Evolutionary conservation across 148 eudicot species (phyloP), one percentile per base, ranked within the genome.

Genomic region (Bassia scoparia): DNA sequence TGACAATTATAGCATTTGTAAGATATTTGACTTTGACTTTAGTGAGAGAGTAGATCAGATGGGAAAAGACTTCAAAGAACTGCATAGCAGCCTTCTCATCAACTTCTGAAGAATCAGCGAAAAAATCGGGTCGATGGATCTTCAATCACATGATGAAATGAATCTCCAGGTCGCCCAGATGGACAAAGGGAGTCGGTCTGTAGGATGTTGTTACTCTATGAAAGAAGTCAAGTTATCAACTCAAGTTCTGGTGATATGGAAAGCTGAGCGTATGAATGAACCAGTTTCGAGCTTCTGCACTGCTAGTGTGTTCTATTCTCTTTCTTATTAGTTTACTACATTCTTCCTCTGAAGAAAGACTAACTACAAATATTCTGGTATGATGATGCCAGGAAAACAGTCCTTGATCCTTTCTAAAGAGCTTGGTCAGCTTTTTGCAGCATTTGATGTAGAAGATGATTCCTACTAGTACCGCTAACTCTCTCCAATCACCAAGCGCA

Each of bases 191-290:
- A 77, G 81, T 71, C 83, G 87, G 35, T 29, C 14, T 9, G 77
- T 66, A 33, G n/a, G 87, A 85, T 75, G 79, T 71, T 72, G 81
- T 77, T 48, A 58, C 76, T 12, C 67, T 85, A 56, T 81, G 77
- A 65, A 83, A 77, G 58, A n/a, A n/a, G n/a, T n/a, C 87, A 82
- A 80, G 76, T 82, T n/a, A n/a, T n/a, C n/a, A 56, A 69, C 72
- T 61, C 82, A 79, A 69, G 68, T 80, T 30, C 81, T 85, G 61
- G 74, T 41, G 85, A 85, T n/a, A 65, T 85, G 85, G 87, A 82
- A 80, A 68, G 77, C 82, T 38, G 87, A 85, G 78, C 83, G n/a
- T n/a, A n/a, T 85, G 35, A 73, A 80, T 77, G 80, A 77, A 72
- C 81, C 85, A n/a, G 11, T 70, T 80, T 37, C 87, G 85, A 10